Base-by-base conservation (phyloP, 345 rosid genomes). In the Psidium friedrichsthalianum region DNA sequence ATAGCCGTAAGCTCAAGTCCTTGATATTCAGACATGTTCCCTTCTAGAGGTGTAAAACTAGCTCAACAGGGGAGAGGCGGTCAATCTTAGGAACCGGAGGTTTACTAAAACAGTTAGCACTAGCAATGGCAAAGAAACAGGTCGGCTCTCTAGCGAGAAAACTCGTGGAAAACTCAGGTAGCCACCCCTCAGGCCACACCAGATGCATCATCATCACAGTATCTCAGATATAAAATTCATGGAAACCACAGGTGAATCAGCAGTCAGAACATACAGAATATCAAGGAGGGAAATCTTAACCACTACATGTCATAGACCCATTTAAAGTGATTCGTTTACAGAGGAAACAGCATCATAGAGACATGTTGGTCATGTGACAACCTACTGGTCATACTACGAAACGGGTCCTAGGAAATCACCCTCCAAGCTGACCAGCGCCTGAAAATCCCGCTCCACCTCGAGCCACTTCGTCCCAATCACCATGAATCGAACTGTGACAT, bases 401-500 rank as follows among this genome's bases (percentile, higher is more conserved):
- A 94, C 83, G 0, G 98, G 98, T 56, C 98, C 96, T 32, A 96
- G 93, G 87, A 86, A 92, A 89, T 95, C 97, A 12, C 96, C 96
- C 87, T 95, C 96, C 91, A 96, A 88, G 87, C 98, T 92, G 56
- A 92, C 98, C 88, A 95, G 57, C 1, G 94, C 99, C 91, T 90
- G 99, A 87, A 96, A 94, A 78, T 96, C 98, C 88, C 96, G 90
- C 85, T 96, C 96, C 4, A 90, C 93, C 87, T 97, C 97, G 59
- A 95, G 86, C 98, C 98, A 96, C 89, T 91, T 93, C 0, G 94
- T 91, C 54, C 91, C 98, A 2, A 95, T 87, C 90, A 97, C 98
- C 25, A 96, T 87, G 89, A 92, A 86, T 3, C 98, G 93, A 20
- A 96, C 86, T 54, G 52, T 86, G 4, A 87, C 88, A 78, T 90